Conservation (phyloP, 2,329 filamentous ascomycete species). For the Claviceps sp. region DNA sequence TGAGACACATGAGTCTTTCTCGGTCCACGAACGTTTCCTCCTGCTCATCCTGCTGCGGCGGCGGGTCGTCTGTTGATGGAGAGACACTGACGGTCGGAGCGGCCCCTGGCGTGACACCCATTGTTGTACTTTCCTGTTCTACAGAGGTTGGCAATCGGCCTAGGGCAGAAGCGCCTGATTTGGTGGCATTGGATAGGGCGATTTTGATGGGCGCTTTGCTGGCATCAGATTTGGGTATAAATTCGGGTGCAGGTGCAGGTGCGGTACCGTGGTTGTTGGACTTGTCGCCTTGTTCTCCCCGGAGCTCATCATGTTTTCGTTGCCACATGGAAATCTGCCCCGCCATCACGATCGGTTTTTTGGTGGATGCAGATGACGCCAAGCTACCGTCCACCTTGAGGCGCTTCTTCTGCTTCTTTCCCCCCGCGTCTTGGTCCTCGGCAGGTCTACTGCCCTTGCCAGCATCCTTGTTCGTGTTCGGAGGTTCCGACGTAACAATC, state of each 20-base stretch:
- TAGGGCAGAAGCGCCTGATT: neutral
- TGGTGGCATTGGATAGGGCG: constrained; percentile 14
- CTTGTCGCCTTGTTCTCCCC: constrained; percentile 8
- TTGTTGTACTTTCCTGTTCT: neutral
- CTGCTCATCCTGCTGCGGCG: neutral
- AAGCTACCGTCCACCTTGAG: constrained; percentile 30
- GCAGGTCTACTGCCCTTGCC: constrained; percentile 8
- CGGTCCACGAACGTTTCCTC: constrained; percentile 44
- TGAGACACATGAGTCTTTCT: constrained; percentile 30
- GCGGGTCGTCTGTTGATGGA: neutral
- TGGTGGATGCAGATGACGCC: constrained; percentile 16
- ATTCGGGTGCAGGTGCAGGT: neutral
- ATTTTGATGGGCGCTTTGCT: constrained; percentile 16
- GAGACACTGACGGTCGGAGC: neutral
- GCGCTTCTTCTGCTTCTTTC: constrained; percentile 36
- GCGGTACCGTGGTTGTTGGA: constrained; percentile 1
- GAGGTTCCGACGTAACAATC: constrained; percentile 39
- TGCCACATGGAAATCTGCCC: constrained; percentile 32
- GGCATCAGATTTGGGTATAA: constrained; percentile 1
- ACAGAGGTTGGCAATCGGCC: neutral
- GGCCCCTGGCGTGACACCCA: neutral
- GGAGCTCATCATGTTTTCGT: constrained; percentile 28
- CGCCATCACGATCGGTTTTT: constrained; percentile 27
- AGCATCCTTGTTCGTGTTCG: constrained; percentile 18
- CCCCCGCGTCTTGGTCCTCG: constrained; percentile 16